These are phyloP conservation scores for Collybiopsis confluens DNA, from an alignment of 768 basidiomycete genomes.

Conservation along the genomic window DNA sequence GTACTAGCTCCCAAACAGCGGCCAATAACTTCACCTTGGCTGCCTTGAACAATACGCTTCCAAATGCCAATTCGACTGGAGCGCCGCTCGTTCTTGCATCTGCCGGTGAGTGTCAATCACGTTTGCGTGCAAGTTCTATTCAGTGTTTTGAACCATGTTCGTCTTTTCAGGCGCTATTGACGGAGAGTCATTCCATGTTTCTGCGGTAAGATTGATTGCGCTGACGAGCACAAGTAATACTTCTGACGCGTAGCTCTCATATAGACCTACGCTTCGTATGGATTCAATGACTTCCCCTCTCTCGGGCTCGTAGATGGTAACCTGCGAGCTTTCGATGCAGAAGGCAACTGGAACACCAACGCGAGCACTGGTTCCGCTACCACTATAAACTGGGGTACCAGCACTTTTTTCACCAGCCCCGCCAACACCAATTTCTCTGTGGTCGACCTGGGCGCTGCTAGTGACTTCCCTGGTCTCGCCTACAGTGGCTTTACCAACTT, in stretches of 20 bases:
- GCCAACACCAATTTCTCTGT: conserved; percentile 34
- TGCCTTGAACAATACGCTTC: conserved; percentile 35
- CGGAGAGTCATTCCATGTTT: conserved; percentile 36
- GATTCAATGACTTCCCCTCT: conserved; percentile 43
- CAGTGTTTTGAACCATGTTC: neutral
- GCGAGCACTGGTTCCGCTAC: conserved; percentile 31
- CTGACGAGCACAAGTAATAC: neutral
- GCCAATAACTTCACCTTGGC: conserved; percentile 41
- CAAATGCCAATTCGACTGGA: conserved; percentile 42
- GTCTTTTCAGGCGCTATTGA: conserved; percentile 25
- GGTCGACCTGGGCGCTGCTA: conserved; percentile 13
- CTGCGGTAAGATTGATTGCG: conserved; percentile 32
- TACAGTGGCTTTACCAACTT: conserved; percentile 25
- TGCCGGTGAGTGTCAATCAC: conserved; percentile 24
- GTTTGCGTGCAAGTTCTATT: no score
- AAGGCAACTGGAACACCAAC: conserved; percentile 33
- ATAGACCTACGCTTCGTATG: conserved; percentile 47
- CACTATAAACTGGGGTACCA: conserved; percentile 33
- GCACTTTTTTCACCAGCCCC: conserved; percentile 22
- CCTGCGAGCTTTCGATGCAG: conserved; percentile 31
- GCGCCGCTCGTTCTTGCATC: conserved; percentile 42
- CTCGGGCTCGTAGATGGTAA: conserved; percentile 33
- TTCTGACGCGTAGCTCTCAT: neutral
- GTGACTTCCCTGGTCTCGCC: conserved; percentile 24
- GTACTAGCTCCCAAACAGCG: conserved; percentile 11